Base-by-base conservation (phyloP, 192 early-diverging fungal species). In the Coemansia sp. region DNA sequence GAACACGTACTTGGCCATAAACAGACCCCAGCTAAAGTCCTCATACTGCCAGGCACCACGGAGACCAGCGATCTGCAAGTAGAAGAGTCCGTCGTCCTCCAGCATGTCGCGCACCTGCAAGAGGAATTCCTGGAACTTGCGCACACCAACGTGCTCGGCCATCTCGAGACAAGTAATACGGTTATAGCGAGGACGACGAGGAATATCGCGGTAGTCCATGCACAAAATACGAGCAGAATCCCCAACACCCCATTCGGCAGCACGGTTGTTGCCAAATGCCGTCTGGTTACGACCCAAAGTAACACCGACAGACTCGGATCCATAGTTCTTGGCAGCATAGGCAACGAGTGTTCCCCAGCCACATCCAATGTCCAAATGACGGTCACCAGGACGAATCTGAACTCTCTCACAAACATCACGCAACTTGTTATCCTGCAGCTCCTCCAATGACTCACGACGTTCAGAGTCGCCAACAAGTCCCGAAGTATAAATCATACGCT, bases 1-100 rank as follows among this genome's bases (percentile, higher is more conserved):
- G 91, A 98, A 98, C 61, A 99, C 89, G 79, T 99, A 99, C 86
- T 94, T 96, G 77, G 95, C 96, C 97, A 99, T 99, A 77, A 99
- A 97, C 59, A 97, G 88, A 72, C 96, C 97, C 94, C 94, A 92
- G 78, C 88, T 87, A 66, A 93, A 84, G 80, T 93, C 92, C 85
- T 92, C 91, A 84, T 88, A 92, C 78, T 91, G 90, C 90, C 90
- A 92, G 55, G 89, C 84, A 46, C 90, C 86, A 61, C 97, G 89
- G 65, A 99, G 86, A 76, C 97, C 97, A 73, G 97, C 97, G 68
- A 99, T 96, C 88, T 99, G 97, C 75, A 99, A 77, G 88, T 89
- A 99, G 88, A 99, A 97, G 54, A 99, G 77, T 72, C 97, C 97
- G 83, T 99, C 97, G 82, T 99, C 97, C 79, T 96, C 91, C 41